A percentile compares a stretch with the other conserved stretches of the same genome.
Evolutionary conservation across 2,329 filamentous ascomycete species (phyloP).

Genomic region (Fusarium sp.): DNA sequence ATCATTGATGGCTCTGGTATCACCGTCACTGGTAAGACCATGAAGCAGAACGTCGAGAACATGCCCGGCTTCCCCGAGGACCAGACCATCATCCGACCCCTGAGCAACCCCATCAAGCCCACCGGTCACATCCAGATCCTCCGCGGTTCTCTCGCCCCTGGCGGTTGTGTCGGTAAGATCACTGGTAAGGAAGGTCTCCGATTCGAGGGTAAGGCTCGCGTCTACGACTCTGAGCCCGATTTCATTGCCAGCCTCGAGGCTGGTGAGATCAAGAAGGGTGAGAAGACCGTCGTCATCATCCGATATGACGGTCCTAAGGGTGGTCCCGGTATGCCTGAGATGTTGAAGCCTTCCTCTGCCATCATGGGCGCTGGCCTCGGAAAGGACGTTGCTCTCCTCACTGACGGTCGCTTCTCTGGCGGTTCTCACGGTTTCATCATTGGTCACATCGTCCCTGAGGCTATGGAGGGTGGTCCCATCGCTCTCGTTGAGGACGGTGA

Average conservation of each 20-base stretch:
- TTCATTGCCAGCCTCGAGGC: constrained; percentile 81
- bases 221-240: constrained; percentile 85
- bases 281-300: constrained; percentile 91
- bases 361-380: constrained; percentile 91
- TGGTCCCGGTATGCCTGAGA: constrained; percentile 94
- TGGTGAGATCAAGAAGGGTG: constrained; percentile 82
- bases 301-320: constrained; percentile 95
- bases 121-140: constrained; percentile 92
- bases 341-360: constrained; percentile 90
- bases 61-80: constrained; percentile 78
- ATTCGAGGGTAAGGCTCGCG: constrained; percentile 83
- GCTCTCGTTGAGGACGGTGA: constrained; percentile 85
- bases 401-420: constrained; percentile 81
- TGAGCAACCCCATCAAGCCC: constrained; percentile 85
- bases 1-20: constrained; percentile 82
- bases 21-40: constrained; percentile 89
- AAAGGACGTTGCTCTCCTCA: constrained; percentile 78
- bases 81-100: constrained; percentile 83
- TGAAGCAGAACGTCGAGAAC: constrained; percentile 85
- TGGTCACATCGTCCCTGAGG: constrained; percentile 88
- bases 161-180: constrained; percentile 91
- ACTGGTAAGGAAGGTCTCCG: constrained; percentile 91
- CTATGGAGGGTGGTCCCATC: constrained; percentile 86
- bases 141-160: constrained; percentile 84
- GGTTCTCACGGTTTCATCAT: constrained; percentile 89